Base-by-base conservation (phyloP, 805 yeast species). In the Candida maris region DNA sequence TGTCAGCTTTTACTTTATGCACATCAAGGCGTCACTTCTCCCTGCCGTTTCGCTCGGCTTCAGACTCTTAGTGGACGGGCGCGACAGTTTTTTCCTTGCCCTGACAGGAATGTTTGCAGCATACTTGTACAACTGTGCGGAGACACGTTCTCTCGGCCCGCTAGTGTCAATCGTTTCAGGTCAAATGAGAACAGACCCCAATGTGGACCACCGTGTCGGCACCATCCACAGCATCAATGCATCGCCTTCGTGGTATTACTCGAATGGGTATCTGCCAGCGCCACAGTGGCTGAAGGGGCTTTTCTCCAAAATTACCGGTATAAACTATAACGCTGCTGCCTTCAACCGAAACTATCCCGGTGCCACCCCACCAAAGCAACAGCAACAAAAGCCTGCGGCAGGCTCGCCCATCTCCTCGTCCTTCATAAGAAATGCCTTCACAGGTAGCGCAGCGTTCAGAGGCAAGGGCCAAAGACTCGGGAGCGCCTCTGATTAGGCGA, bases 111-210 rank as follows among this genome's bases (percentile, higher is more conserved):
- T 75, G 40, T 46, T 61, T 14, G 75, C 76, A 3, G 84, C 77
- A 0, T 81, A 81, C 51, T 40, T 77, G 4, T 79, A 77, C 59
- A 74, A 71, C 42, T 81, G 86, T 51, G 53, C 78, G 29, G 84
- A 79, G 48, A 77, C 85, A 0, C 60, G 67, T 27, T 73, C 85
- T 3, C 53, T 59, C 30, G 77, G 77, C 0, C 76, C 77, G 4
- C 44, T 71, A 20, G 52, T 59, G 49, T 42, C 57, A 1, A 26
- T 58, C 12, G 25, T 58, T 10, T 37, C 51, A 4, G 68, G 69
- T 30, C 46, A 62, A 30, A 48, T 61, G 14, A 45, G 48, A 9
- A 38, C 42, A 19, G 35, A 37, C 9, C 32, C 39, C 10, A 50
- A 38, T 35, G 48, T 38, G 30, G 54, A 43, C 18, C 56, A 38